A percentile compares a stretch with the other conserved stretches of the same genome.
phyloP scores from a whole-genome alignment of 2,329 filamentous ascomycete genomes.

The Myriosclerotinia duriaeana region DNA sequence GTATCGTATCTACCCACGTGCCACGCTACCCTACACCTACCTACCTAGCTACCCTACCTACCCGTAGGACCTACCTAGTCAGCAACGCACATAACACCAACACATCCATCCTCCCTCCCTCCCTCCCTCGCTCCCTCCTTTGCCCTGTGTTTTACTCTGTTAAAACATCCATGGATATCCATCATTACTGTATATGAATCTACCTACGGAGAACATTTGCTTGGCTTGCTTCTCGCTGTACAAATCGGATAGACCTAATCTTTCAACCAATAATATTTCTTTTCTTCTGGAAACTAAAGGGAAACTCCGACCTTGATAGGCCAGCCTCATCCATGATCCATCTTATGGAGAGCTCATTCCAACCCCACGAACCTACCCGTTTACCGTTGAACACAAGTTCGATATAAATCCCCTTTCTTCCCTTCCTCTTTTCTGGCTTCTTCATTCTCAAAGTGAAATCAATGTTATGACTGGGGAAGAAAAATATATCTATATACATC shows the following conservation, averaged over 20 bases:
- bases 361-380: constrained; percentile 22
- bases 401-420: constrained; percentile 9
- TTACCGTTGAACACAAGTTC: constrained; percentile 13
- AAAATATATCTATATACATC: not conserved
- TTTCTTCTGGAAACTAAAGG: not conserved
- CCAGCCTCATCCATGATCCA: constrained; percentile 14
- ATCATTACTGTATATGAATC: too few relatives aligned
- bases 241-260: constrained; percentile 8
- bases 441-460: not conserved
- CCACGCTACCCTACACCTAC: too few relatives aligned
- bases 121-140: too few relatives aligned
- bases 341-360: constrained; percentile 17
- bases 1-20: too few relatives aligned
- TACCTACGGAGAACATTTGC: constrained; percentile 2
- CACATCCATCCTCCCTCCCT: too few relatives aligned
- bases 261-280: not conserved
- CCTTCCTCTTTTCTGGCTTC: not conserved
- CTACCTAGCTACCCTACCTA: too few relatives aligned
- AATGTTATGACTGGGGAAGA: not conserved
- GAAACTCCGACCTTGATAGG: constrained; percentile 3
- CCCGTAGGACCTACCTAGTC: too few relatives aligned
- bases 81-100: too few relatives aligned
- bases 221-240: constrained; percentile 10
- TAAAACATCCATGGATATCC: too few relatives aligned
- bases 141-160: too few relatives aligned